Percentiles rank a stretch among this genome's conserved stretches.
Evolutionary conservation across 495 filamentous ascomycete species (phyloP).

Genomic region (Massariosphaeria phaeospora): DNA sequence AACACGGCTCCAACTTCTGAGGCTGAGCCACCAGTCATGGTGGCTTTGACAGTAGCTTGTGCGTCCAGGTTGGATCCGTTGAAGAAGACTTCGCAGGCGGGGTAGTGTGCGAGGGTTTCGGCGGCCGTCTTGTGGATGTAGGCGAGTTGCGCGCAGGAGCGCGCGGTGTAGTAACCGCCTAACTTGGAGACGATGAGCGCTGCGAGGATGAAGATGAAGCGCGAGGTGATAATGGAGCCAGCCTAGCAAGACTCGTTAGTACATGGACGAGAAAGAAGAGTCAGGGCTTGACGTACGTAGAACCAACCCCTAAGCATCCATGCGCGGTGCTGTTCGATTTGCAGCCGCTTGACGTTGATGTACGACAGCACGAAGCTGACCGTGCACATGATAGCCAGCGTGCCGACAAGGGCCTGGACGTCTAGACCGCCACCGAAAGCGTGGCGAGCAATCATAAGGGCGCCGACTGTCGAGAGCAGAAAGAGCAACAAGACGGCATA

Average conservation of each 20-base stretch:
- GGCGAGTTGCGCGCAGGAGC: constrained; percentile 45
- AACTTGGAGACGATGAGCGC: constrained; percentile 37
- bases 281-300: constrained; percentile 36
- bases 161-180: constrained; percentile 38
- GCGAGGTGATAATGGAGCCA: constrained; percentile 47
- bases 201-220: constrained; percentile 43
- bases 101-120: constrained; percentile 38
- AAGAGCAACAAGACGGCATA: constrained; percentile 46
- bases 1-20: constrained; percentile 41
- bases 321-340: constrained; percentile 53
- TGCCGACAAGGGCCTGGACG: constrained; percentile 40
- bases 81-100: constrained; percentile 38
- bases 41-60: constrained; percentile 36
- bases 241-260: constrained; percentile 17
- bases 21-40: constrained; percentile 23
- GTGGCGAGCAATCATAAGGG: constrained; percentile 44
- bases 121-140: constrained; percentile 33
- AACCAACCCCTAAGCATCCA: constrained; percentile 54
- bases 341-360: constrained; percentile 49
- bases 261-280: not conserved
- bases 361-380: constrained; percentile 40
- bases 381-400: constrained; percentile 41
- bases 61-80: constrained; percentile 30
- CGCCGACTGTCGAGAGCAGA: constrained; percentile 39
- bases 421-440: constrained; percentile 46